Evolutionary conservation across 495 filamentous ascomycete species (phyloP), one percentile per base, ranked within the genome.

Genomic region (Gamarada debralockiae): DNA sequence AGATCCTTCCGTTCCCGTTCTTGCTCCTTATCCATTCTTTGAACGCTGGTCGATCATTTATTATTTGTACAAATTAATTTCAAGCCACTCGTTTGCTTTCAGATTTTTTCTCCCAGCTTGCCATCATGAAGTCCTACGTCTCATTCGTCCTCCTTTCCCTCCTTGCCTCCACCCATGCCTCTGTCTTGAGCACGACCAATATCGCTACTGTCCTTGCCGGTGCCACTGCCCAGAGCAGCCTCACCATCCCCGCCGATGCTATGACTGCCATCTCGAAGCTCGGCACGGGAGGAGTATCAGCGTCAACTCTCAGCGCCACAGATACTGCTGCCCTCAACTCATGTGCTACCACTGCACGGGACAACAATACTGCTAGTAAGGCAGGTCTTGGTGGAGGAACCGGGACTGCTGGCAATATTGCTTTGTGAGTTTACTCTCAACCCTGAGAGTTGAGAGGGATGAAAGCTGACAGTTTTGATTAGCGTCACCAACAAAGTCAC

Each of bases 131-230:
- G 10, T 52, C 40, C 18, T 36, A 23, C 46, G 10, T 38, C 0
- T 21, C 42, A 9, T 14, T 57, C 43, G 21, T 43, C 21, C 34
- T 44, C 25, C 37, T 52, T 21, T 57, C 40, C 21, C 9, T 52
- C 20, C 23, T 53, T 18, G 40, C 55, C 1, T 57, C 36, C 20
- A 33, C 49, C 9, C 41, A 52, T 15, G 48, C 55, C 42, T 57
- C 55, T 10, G 48, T 57, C 24, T 22, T 57, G 4, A 52, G 55
- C 43, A 57, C 48, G 9, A 57, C 55, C 41, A 57, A 57, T 15
- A 52, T 57, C 25, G 41, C 55, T 13, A 57, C 48, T 38, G 49
- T 57, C 40, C 48, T 57, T 18, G 48, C 55, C 7, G 48, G 55
- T 13, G 48, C 24, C 15, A 48, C 41, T 0, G 25, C 48, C 13